Evolutionary conservation across 495 filamentous ascomycete genomes (phyloP).

Genomic region (Glonium stellatum): DNA sequence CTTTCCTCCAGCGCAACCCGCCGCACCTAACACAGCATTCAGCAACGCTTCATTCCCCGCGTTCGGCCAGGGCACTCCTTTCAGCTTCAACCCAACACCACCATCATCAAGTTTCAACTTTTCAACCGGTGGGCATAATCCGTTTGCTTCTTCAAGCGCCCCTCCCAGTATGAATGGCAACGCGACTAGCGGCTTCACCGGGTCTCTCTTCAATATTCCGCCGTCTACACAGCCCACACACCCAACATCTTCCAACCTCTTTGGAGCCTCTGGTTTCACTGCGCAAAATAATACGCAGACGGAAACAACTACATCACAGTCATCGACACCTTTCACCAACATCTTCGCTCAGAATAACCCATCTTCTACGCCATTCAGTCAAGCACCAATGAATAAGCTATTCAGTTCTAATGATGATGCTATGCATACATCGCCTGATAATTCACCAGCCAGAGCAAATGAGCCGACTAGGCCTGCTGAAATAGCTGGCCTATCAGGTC

Average conservation of each 20-base stretch:
- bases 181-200: not conserved
- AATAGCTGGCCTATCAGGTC: not conserved
- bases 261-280: not conserved
- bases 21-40: not conserved
- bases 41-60: not conserved
- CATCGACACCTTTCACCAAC: not conserved
- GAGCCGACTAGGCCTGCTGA: not conserved
- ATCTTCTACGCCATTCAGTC: not conserved
- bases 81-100: not conserved
- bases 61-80: not conserved
- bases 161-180: not conserved
- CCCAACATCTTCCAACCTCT: not conserved
- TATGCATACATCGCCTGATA: conserved; percentile 2
- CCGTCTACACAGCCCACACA: not conserved
- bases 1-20: not conserved
- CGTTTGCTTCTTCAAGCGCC: conserved; percentile 1
- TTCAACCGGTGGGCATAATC: not conserved
- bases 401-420: not conserved
- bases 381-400: not conserved
- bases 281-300: not conserved
- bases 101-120: not conserved
- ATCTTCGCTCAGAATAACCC: not conserved
- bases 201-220: not conserved
- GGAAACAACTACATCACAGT: not conserved
- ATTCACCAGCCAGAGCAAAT: not conserved